A percentile compares a stretch with the other conserved stretches of the same genome.
Conservation (phyloP, 1,284 basidiomycete species). For the Rhodotorula sp. region DNA sequence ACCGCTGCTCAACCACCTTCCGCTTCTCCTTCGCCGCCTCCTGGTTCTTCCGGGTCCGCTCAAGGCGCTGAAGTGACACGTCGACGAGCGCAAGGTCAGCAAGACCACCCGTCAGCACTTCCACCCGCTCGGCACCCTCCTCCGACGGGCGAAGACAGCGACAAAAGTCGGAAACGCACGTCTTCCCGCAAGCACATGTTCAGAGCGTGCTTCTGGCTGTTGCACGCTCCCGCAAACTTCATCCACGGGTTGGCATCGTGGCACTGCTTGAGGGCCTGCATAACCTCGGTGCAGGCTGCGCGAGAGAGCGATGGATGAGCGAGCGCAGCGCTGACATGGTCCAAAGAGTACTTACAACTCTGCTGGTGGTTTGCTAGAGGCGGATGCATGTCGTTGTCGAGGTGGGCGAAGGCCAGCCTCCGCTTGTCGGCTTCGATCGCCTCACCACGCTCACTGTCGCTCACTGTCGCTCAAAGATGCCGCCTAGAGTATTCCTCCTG, state of each 20-base stretch:
- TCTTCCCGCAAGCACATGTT: slow-evolving; percentile 36
- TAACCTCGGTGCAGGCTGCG: slow-evolving; percentile 33
- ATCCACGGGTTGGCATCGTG: slow-evolving; percentile 33
- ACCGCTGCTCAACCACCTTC: slow-evolving; percentile 20
- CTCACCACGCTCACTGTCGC: not conserved
- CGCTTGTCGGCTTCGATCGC: not conserved
- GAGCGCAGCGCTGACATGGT: not conserved
- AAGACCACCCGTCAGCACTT: not conserved
- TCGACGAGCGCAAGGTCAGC: not conserved
- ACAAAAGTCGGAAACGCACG: slow-evolving; percentile 13
- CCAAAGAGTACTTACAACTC: not conserved
- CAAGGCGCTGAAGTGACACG: slow-evolving; percentile 18
- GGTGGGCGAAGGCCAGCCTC: not conserved
- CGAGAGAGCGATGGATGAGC: not conserved
- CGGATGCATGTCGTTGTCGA: slow-evolving; percentile 25
- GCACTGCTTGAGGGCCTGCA: slow-evolving; percentile 34
- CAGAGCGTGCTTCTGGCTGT: slow-evolving; percentile 34
- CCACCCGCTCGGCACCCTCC: not conserved
- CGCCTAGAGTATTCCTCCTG: slow-evolving; percentile 26
- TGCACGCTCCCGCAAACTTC: slow-evolving; percentile 35
- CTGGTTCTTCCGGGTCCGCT: slow-evolving; percentile 23
- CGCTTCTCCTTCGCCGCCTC: slow-evolving; percentile 29
- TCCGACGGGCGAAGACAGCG: not conserved
- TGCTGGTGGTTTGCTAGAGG: slow-evolving; percentile 38
- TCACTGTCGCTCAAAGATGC: slow-evolving; percentile 3